Conservation (phyloP, 2,329 filamentous ascomycete genomes). For the Hypoxylon sp. region DNA sequence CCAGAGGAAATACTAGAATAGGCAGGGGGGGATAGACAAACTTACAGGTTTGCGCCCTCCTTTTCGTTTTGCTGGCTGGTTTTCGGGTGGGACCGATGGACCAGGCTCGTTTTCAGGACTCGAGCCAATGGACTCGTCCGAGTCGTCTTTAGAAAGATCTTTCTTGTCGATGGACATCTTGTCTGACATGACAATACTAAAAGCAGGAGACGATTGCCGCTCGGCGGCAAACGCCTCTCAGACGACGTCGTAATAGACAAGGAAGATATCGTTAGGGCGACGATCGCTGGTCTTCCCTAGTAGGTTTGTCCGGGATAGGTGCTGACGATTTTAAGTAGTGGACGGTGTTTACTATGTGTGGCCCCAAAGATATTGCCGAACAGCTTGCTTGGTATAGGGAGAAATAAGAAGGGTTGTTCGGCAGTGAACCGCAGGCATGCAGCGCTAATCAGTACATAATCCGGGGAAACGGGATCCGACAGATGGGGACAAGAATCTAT, state of each 20-base stretch:
- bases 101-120: slow-evolving; percentile 65
- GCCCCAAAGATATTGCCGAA: slow-evolving; percentile 23
- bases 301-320: slow-evolving; percentile 24
- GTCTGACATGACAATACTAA: slow-evolving; percentile 65
- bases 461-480: slow-evolving; percentile 52
- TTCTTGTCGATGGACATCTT: slow-evolving; percentile 73
- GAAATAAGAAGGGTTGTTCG: slow-evolving; percentile 22
- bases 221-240: slow-evolving; percentile 53
- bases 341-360: slow-evolving; percentile 26
- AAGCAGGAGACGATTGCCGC: slow-evolving; percentile 51
- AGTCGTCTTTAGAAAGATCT: slow-evolving; percentile 64
- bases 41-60: slow-evolving; percentile 95
- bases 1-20: slow-evolving; percentile 2
- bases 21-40: slow-evolving; percentile 31
- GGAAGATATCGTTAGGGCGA: slow-evolving; percentile 22
- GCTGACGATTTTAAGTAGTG: slow-evolving; percentile 14
- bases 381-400: too few species aligned
- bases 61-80: slow-evolving; percentile 87
- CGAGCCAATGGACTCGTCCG: slow-evolving; percentile 68
- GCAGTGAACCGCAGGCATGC: slow-evolving; percentile 44
- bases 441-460: slow-evolving; percentile 56
- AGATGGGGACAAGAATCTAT: slow-evolving; percentile 47
- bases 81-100: slow-evolving; percentile 56
- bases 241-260: slow-evolving; percentile 30
- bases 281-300: slow-evolving; percentile 19